Evolutionary conservation across 2,329 filamentous ascomycete species (phyloP), one percentile per base, ranked within the genome.

Genomic region (Sporothrix variecibatus): DNA sequence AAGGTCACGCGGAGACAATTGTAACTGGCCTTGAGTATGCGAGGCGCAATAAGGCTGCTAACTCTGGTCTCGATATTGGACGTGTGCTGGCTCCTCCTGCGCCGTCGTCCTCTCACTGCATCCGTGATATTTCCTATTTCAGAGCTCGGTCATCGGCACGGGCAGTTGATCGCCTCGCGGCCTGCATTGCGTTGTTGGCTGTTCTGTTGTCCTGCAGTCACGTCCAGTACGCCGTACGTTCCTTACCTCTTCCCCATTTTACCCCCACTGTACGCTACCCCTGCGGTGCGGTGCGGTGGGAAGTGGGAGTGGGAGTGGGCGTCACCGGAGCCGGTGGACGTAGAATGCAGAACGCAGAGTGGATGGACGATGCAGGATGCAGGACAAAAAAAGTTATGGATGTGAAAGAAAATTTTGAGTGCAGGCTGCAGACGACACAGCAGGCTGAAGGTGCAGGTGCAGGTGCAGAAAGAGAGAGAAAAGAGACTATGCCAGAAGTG

Each of bases 81-180:
- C 12, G 46, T 71, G 53, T 60, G 53, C n/a, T 60, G 34, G 56
- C 40, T 49, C 15, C 43, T 49, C 26, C 43, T 68, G 65, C 65
- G 31, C 26, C 12, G 40, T 62, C 43, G 6, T 51, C 26, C 17
- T 46, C 40, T 38, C 23, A 28, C 40, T n/a, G n/a, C 40, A 40
- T 46, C 23, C 69, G 11, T 28, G 15, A 40, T 26, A 46, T 71
- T 71, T 43, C 70, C 53, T 34, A 4, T 64, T 72, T 43, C 23
- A 51, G 56, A 17, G n/a, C 53, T 72, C 70, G 70, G 70, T 72
- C 70, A n/a, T 62, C 53, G 70, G 70, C 38, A 26, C 26, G 70
- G 38, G 40, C 69, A 62, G 38, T 28, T 23, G 40, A 64, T 72
- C 40, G 70, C 56, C 51, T 71, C 31, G 11, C n/a, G 23, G 51